Evolutionary conservation across 257 asterid species (phyloP), one percentile per base, ranked within the genome.

Genomic region (Capsicum pubescens): DNA sequence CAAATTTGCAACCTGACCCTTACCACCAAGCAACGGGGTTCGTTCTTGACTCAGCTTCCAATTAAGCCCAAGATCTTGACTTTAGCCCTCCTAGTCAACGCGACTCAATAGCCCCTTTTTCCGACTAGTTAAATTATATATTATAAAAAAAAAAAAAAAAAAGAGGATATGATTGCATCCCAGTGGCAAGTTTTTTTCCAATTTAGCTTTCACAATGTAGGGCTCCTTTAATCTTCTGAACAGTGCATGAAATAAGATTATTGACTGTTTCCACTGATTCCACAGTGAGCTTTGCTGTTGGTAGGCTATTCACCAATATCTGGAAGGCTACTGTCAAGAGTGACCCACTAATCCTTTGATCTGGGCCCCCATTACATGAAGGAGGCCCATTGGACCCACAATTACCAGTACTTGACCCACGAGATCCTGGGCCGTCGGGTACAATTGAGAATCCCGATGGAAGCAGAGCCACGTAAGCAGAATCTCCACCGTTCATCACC

Each of bases 401-500:
- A 39, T 39, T 39, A 4, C 78, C 69, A 7, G 55, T 77, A 2
- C 10, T 35, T 0, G 91, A 78, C 87, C 90, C 92, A 8, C 87
- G 87, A 5, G 93, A 79, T 5, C 90, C 93, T 21, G 93, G 92
- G 36, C 99, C 98, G 57, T 95, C 99, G 3, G 99, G 98, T 0
- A 91, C 93, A 35, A 97, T 91, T 0, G 97, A 91, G 84, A 97
- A 97, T 0, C 99, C 99, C 2, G 99, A 97, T 0, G 99, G 99
- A 0, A 95, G 95, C 46, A 95, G 83, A 2, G 97, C 98, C 79
- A 95, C 99, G 93, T 92, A 92, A 16, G 95, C 94, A 0, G 99
- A 95, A 88, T 95, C 99, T 8, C 98, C 97, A 74, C 99, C 99
- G 90, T 94, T 95, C 98, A 95, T 95, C 80, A 94, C 98, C 72